These are phyloP conservation scores for Fusarium nanum DNA, from an alignment of 2,329 filamentous ascomycete species.

Conservation along the genomic window DNA sequence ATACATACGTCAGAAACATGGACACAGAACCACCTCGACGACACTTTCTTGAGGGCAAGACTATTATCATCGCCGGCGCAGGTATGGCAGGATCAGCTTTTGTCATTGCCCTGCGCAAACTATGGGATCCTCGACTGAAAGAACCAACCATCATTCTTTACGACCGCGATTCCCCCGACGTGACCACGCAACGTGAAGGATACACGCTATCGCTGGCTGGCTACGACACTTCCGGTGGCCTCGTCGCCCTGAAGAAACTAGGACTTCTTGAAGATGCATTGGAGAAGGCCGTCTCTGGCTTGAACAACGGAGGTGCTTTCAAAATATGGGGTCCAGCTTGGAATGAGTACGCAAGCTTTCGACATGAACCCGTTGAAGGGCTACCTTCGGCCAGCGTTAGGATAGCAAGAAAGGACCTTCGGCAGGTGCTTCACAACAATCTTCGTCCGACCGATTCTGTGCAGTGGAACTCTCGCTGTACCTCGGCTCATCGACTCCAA, in stretches of 20 bases:
- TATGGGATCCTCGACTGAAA: conserved; percentile 49
- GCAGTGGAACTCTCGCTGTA: conserved; percentile 46
- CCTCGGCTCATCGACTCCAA: conserved; percentile 37
- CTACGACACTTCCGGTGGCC: conserved; percentile 50
- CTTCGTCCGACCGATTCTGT: conserved; percentile 31
- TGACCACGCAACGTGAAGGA: conserved; percentile 48
- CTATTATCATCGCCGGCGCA: conserved; percentile 57
- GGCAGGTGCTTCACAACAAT: conserved; percentile 50
- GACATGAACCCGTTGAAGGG: conserved; percentile 46
- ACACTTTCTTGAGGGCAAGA: conserved; percentile 55
- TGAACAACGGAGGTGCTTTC: conserved; percentile 50
- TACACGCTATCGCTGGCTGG: conserved; percentile 57
- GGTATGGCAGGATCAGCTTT: conserved; percentile 59
- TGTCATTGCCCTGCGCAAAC: conserved; percentile 53
- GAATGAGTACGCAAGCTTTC: conserved; percentile 50
- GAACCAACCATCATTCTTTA: conserved; percentile 54
- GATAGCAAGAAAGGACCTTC: conserved; percentile 53
- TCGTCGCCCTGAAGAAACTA: conserved; percentile 54
- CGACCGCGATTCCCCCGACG: conserved; percentile 55
- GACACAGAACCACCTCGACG: conserved; percentile 29
- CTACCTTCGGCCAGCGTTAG: conserved; percentile 54
- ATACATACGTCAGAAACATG: conserved; percentile 8
- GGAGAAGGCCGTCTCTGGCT: conserved; percentile 48
- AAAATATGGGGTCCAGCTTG: conserved; percentile 56
- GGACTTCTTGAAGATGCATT: conserved; percentile 53